Evolutionary conservation across 768 basidiomycete species (phyloP), one percentile per base, ranked within the genome.

Genomic region (Chiua virens): DNA sequence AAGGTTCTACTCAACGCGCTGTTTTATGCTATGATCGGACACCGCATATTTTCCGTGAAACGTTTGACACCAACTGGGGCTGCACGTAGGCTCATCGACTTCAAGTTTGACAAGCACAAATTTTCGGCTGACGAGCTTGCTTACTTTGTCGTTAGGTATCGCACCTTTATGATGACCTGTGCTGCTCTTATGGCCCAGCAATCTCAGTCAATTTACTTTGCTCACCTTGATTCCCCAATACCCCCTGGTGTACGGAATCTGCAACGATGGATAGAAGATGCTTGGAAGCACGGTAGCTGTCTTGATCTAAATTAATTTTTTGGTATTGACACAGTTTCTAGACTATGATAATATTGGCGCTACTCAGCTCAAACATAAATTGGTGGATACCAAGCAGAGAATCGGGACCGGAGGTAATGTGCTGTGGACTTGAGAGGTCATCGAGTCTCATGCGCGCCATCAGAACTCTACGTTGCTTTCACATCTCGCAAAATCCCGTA

Each of bases 91-190:
- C 52, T 50, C 30, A 15, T 32, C 37, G 41, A 42, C 38, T 43
- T n/a, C n/a, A n/a, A n/a, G n/a, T n/a, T 40, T 40, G 45, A 3
- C 44, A 43, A 21, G 49, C 27, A 58, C 42, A 34, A 38, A n/a
- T 32, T 38, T 42, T 37, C 42, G 22, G 8, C 43, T 40, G 34
- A 56, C 49, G 41, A 9, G 20, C 40, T 44, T n/a, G 28, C 15
- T 36, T 21, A 21, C 15, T 21, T 10, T 8, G n/a, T 45, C 17
- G 14, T 25, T 52, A 92, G 90, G 22, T 92, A 93, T 62, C 85
- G 89, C 20, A 92, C 91, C 64, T 92, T 86, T 58, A 58, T 89
- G 56, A 92, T 93, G 85, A 73, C 79, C 9, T 92, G 89, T 62
- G 74, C 84, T 3, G 78, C 81, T 6, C 76, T 93, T 20, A 83